Base-by-base conservation (phyloP, 768 basidiomycete genomes). In the Trametopsis cervina region DNA sequence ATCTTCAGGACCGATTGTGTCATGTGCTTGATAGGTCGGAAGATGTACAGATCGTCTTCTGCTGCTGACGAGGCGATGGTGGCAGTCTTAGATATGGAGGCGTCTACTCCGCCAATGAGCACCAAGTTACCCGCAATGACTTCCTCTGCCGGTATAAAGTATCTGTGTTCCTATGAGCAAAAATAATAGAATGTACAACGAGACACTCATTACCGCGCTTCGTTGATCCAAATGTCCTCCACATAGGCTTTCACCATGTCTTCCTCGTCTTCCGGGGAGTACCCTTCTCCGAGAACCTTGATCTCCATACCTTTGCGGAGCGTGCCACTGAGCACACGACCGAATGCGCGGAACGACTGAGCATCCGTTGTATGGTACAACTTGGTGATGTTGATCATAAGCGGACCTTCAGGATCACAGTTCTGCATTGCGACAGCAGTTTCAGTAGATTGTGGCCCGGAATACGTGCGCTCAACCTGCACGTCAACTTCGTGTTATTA, bases 211-310 rank as follows among this genome's bases (percentile, higher is more conserved):
- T 53, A 94, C 89, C 95, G 76, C 13, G 95, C 81, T 72, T 97
- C 88, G 60, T 79, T 81, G 49, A 98, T 80, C 89, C 92, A 90
- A 15, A 98, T 70, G 52, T 85, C 85, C 56, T 97, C 94, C 2
- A 96, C 78, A 2, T 71, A 77, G 12, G 79, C 81, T 52, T 81
- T 83, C 64, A 88, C 78, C 92, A 97, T 95, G 60, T 99, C 96
- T 67, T 99, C 96, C 69, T 98, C 95, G 55, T 99, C 96, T 59
- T 97, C 95, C n/a, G 90, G 89, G 12, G 93, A 95, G 65, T 94
- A 99, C 0, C 92, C 92, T 63, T 98, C 96, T 48, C 96, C 96
- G 5, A 99, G 73, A n/a, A 98, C 94, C 69, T 96, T 97, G 54
- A 99, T 74, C 26, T 82, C 73, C 74, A 80, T 76, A 11, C 92